These are phyloP conservation scores for Arachis stenosperma DNA, from an alignment of 306 rosid species.

Conservation along the genomic window DNA sequence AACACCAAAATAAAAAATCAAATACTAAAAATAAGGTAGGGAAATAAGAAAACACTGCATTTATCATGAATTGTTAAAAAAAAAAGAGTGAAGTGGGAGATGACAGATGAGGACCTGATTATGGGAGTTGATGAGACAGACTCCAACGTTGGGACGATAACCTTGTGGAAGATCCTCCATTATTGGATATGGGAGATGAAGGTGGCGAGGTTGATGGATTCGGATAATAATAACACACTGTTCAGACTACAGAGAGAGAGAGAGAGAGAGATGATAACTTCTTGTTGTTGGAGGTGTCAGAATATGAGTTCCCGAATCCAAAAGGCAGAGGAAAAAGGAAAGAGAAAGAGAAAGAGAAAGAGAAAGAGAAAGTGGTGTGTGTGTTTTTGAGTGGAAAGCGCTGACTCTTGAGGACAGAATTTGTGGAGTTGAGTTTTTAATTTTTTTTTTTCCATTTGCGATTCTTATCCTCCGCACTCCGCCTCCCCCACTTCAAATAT, in stretches of 20 bases:
- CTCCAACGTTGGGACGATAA: constrained; percentile 98
- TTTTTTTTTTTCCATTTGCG: background rate
- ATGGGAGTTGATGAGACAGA: constrained; percentile 86
- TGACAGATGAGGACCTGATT: constrained; percentile 54
- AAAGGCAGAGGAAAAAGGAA: background rate
- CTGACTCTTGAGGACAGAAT: background rate
- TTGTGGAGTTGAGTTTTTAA: background rate
- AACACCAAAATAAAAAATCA: too few relatives aligned
- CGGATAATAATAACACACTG: background rate
- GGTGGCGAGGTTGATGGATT: background rate
- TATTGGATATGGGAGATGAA: background rate
- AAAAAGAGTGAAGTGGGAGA: too few relatives aligned
- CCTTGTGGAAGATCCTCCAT: constrained; percentile 95
- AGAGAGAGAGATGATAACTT: background rate
- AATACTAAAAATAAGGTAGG: too few relatives aligned
- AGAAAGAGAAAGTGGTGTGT: background rate
- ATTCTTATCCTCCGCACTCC: background rate
- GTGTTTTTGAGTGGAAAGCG: background rate
- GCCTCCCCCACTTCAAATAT: background rate
- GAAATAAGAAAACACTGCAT: background rate
- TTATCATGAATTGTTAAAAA: background rate
- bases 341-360: background rate
- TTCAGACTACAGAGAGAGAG: background rate
- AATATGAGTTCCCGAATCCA: constrained; percentile 7
- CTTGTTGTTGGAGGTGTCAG: background rate